phyloP scores from a whole-genome alignment of 208 protist genomes.

The Tritrichomonas musculus region DNA sequence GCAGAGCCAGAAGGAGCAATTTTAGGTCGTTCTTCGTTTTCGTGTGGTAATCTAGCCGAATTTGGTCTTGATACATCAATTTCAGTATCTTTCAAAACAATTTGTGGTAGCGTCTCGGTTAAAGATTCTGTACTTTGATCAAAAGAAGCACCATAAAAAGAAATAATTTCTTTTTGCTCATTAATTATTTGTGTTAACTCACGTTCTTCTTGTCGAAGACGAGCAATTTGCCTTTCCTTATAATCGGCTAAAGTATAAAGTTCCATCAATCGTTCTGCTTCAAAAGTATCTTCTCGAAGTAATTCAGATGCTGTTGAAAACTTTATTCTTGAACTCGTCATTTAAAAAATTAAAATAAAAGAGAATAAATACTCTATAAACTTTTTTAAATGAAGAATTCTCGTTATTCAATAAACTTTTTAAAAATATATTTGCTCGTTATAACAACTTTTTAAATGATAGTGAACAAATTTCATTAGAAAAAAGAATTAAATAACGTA shows the following conservation, averaged over 20 bases:
- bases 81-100: neutral
- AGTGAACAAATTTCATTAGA: too few relatives aligned
- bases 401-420: too few relatives aligned
- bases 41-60: neutral
- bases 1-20: neutral
- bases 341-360: neutral
- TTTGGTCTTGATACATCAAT: neutral
- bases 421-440: too few relatives aligned
- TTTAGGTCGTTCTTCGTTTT: neutral
- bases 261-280: neutral
- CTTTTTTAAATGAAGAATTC: too few relatives aligned
- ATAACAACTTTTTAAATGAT: too few relatives aligned
- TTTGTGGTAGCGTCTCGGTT: neutral
- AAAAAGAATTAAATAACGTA: too few relatives aligned
- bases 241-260: neutral
- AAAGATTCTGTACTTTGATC: neutral
- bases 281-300: slow-evolving; percentile 23
- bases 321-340: neutral
- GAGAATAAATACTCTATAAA: too few relatives aligned
- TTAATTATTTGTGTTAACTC: neutral
- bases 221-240: neutral
- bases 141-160: neutral
- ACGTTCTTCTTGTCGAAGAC: neutral
- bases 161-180: slow-evolving; percentile 2
- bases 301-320: neutral